A percentile compares a stretch with the other conserved stretches of the same genome.
Evolutionary conservation across 208 protist species (phyloP).

Genomic region (Leishmania amazonensis): DNA sequence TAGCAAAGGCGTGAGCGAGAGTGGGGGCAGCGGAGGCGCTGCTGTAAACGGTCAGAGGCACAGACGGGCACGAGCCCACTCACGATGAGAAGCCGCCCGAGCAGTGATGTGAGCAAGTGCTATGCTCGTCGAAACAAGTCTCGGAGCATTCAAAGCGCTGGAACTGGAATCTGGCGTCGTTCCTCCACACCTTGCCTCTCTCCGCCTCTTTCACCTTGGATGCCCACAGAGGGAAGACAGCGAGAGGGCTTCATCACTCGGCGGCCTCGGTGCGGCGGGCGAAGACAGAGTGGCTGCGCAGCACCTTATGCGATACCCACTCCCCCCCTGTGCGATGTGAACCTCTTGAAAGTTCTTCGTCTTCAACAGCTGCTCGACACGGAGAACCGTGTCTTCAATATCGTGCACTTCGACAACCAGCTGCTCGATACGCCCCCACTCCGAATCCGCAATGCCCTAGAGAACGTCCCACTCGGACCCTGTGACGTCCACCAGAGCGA

Average conservation of each 20-base stretch:
- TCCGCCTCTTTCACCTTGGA: neutral
- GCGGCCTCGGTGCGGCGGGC: slow-evolving; percentile 2
- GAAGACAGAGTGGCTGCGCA: slow-evolving; percentile 35
- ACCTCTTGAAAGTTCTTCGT: slow-evolving; percentile 29
- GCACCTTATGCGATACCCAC: slow-evolving; percentile 33
- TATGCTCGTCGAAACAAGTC: neutral
- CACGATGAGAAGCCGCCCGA: neutral
- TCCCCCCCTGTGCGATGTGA: slow-evolving; percentile 24
- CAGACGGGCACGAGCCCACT: neutral
- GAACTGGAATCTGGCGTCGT: neutral
- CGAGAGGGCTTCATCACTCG: neutral
- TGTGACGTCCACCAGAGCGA: slow-evolving; percentile 46
- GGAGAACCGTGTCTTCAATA: slow-evolving; percentile 25
- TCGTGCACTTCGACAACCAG: slow-evolving; percentile 55
- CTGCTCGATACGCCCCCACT: slow-evolving; percentile 43
- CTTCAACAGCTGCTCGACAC: slow-evolving; percentile 27
- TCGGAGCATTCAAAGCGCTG: neutral
- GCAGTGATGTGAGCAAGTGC: neutral
- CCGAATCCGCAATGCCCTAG: slow-evolving; percentile 22
- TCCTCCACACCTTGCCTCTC: neutral
- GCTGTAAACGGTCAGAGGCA: neutral
- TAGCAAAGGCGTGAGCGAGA: neutral
- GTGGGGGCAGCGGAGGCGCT: neutral
- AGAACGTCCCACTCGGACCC: slow-evolving; percentile 52
- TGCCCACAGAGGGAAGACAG: neutral